These are phyloP conservation scores for Pholiota adiposa DNA, from an alignment of 1,284 basidiomycete species.

Conservation along the genomic window DNA sequence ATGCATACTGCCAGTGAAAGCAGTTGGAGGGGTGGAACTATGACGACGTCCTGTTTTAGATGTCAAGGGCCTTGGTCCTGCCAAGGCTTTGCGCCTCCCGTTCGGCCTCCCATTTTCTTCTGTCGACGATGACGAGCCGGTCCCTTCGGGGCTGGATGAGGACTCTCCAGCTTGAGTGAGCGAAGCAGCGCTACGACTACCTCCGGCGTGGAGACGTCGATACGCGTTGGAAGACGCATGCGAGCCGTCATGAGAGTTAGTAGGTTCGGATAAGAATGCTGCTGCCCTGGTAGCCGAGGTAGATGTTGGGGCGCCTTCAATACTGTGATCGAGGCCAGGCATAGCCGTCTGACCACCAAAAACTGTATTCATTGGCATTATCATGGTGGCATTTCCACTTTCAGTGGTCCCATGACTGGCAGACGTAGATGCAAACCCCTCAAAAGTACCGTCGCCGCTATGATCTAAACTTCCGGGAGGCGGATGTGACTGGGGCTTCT, in stretches of 20 bases:
- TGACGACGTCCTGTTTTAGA: slow-evolving; percentile 14
- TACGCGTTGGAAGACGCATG: not conserved
- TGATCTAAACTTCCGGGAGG: not conserved
- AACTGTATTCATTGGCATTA: slow-evolving; percentile 15
- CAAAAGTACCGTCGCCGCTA: not conserved
- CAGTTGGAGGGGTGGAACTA: slow-evolving; percentile 21
- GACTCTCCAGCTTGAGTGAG: slow-evolving; percentile 13
- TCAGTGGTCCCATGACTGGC: slow-evolving; percentile 23
- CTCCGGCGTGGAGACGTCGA: not conserved
- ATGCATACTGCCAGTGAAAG: slow-evolving; percentile 6
- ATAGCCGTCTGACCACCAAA: slow-evolving; percentile 28
- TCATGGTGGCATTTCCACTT: slow-evolving; percentile 12
- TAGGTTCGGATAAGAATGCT: not conserved
- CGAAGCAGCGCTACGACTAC: slow-evolving; percentile 17
- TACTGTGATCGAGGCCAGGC: slow-evolving; percentile 10
- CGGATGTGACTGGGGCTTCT: not conserved
- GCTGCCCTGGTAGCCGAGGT: too few relatives aligned
- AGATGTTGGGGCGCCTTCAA: not conserved
- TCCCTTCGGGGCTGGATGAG: slow-evolving; percentile 14
- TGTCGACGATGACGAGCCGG: not conserved
- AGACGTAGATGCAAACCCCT: not conserved
- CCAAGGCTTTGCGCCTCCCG: slow-evolving; percentile 12
- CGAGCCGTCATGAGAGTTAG: too few relatives aligned
- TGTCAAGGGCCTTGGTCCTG: slow-evolving; percentile 14
- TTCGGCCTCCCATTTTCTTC: not conserved